A percentile compares a stretch with the other conserved stretches of the same genome.
Conservation (phyloP, 2,329 filamentous ascomycete genomes). For the Colletotrichum theobromicola region DNA sequence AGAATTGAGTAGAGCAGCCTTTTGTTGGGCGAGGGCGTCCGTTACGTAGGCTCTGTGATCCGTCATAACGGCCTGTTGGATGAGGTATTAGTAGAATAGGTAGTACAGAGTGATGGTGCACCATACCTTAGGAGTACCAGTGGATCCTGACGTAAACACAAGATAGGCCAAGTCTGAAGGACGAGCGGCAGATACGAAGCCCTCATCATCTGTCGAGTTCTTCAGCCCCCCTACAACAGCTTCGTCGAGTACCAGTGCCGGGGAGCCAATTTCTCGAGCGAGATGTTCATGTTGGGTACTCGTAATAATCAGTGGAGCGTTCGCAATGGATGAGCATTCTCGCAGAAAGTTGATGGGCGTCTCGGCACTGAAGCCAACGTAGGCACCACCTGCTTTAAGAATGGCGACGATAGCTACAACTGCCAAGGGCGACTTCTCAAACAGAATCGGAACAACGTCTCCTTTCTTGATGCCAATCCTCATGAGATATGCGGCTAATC, state of each 20-base stretch:
- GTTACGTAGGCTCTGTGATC: constrained; percentile 26
- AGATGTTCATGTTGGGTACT: background rate
- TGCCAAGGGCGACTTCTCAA: constrained; percentile 72
- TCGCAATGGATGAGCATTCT: background rate
- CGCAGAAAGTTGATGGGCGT: background rate
- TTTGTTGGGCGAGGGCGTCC: constrained; percentile 20
- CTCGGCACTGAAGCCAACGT: background rate
- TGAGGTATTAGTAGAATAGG: background rate
- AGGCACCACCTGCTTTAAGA: constrained; percentile 60
- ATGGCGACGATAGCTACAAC: constrained; percentile 75
- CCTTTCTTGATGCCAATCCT: constrained; percentile 55
- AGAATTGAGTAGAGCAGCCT: background rate
- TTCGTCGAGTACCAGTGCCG: background rate
- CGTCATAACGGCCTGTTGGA: constrained; percentile 37
- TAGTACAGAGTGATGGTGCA: background rate
- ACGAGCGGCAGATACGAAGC: background rate
- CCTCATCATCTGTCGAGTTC: background rate
- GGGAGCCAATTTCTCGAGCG: background rate
- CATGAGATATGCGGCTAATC: constrained; percentile 49
- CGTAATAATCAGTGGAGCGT: background rate
- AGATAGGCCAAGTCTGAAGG: constrained; percentile 33
- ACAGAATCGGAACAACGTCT: constrained; percentile 66
- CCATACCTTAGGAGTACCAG: constrained; percentile 47
- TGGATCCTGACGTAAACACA: constrained; percentile 46
- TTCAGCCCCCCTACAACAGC: constrained; percentile 40